A percentile compares a stretch with the other conserved stretches of the same genome.
phyloP scores from a whole-genome alignment of 2,329 filamentous ascomycete species.

The Aureobasidium musti region DNA sequence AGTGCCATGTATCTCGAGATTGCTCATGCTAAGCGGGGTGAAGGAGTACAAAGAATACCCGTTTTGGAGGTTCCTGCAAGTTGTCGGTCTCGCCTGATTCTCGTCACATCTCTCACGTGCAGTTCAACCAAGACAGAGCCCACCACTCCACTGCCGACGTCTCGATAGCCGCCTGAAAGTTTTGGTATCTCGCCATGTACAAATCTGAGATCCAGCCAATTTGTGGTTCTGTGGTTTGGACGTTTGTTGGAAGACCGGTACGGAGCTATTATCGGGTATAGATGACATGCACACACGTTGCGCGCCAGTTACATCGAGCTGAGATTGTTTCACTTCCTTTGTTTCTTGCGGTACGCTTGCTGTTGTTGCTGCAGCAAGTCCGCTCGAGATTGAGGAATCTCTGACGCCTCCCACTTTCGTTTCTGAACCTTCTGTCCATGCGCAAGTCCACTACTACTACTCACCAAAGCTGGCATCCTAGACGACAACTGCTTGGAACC shows the following conservation, averaged over 20 bases:
- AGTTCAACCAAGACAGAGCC: background rate
- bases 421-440: background rate
- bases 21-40: slow-evolving; percentile 1
- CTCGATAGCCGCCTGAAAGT: background rate
- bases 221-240: background rate
- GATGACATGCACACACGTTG: slow-evolving; percentile 8
- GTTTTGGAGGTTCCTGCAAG: background rate
- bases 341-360: background rate
- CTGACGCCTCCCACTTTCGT: background rate
- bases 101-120: background rate
- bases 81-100: background rate
- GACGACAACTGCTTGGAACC: background rate
- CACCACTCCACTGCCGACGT: background rate
- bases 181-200: background rate
- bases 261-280: slow-evolving; percentile 5
- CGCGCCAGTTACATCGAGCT: background rate
- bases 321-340: background rate
- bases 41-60: slow-evolving; percentile 13
- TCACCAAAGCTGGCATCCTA: background rate
- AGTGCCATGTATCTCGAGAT: slow-evolving; percentile 3
- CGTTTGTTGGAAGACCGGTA: slow-evolving; percentile 10
- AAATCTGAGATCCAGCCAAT: background rate
- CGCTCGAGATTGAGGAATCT: background rate
- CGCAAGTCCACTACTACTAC: background rate
- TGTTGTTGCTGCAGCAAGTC: background rate